Base-by-base conservation (phyloP, 108 stramenopile genomes). In the Nitzschia inconspicua region DNA sequence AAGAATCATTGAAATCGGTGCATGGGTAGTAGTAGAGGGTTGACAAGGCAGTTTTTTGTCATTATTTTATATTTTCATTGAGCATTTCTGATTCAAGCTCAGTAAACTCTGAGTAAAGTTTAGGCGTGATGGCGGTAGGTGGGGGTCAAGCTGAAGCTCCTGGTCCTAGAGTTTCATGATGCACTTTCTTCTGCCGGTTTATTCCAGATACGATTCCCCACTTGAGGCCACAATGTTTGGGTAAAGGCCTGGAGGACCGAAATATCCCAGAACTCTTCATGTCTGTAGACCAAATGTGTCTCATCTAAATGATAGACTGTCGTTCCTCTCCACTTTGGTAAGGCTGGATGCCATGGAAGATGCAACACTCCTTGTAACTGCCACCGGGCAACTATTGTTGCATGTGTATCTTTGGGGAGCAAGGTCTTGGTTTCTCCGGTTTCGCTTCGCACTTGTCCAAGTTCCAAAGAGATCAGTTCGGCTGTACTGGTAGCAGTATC, bases 181-280 rank as follows among this genome's bases (percentile, higher is more conserved):
- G n/a, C n/a, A n/a, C n/a, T n/a, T 14, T 32, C 22, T 47, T 47
- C 30, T 5, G 9, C 19, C 16, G 28, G 18, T 0, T 30, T 30
- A 3, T 44, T 48, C 75, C 75, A 76, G 52, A 76, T 62, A 36
- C 42, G 26, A 23, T 49, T 55, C 10, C 69, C 70, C 11, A 69
- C 43, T 11, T 64, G 60, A 0, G 88, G 88, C 39, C 63, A 75
- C 27, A 88, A 44, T 6, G 86, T 83, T 48, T 76, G 50, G 1
- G 77, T 37, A 71, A 94, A 94, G n/a, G 86, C 86, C 39, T 82
- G 79, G 50, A 76, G 47, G 13, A 86, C 85, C 2, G 76, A 78
- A n/a, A 94, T 76, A 36, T 91, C 83, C 90, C 90, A 91, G 8
- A 47, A 42, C 55, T 91, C 90, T 59, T 79, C 72, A 55, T 91